Evolutionary conservation across 768 basidiomycete species (phyloP).

Genomic region (Leccinellum albellum): DNA sequence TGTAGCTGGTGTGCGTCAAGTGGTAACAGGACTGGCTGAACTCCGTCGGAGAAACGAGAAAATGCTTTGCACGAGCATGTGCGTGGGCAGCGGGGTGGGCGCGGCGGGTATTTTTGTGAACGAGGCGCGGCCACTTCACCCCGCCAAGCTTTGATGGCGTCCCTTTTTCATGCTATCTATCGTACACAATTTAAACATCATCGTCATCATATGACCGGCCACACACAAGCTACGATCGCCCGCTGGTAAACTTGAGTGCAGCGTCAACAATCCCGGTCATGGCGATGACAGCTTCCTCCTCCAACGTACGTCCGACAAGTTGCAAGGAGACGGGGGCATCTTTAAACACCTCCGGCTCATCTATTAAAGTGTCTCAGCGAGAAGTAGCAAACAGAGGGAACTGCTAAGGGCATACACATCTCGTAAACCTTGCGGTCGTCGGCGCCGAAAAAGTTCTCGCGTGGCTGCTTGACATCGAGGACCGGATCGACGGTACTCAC

Average conservation of each 20-base stretch:
- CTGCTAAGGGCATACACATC: slow-evolving; percentile 42
- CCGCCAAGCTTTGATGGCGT: slow-evolving; percentile 25
- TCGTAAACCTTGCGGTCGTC: slow-evolving; percentile 49
- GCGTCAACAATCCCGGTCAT: slow-evolving; percentile 64
- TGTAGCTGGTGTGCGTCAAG: slow-evolving; percentile 78
- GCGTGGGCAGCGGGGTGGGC: slow-evolving; percentile 86
- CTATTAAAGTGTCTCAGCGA: slow-evolving; percentile 30
- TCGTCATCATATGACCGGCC: neutral
- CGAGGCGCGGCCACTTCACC: slow-evolving; percentile 38
- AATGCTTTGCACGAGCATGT: slow-evolving; percentile 80
- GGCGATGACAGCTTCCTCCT: slow-evolving; percentile 71
- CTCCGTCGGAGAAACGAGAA: slow-evolving; percentile 64
- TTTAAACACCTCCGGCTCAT: slow-evolving; percentile 51
- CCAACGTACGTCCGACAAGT: slow-evolving; percentile 62
- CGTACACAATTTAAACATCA: neutral
- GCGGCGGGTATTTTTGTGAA: slow-evolving; percentile 80
- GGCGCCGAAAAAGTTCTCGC: slow-evolving; percentile 44
- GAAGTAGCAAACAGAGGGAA: neutral
- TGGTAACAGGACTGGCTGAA: slow-evolving; percentile 84
- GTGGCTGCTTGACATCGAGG: slow-evolving; percentile 46
- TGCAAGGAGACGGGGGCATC: slow-evolving; percentile 65
- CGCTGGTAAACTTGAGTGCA: slow-evolving; percentile 38
- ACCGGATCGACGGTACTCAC: slow-evolving; percentile 55
- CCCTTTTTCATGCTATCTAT: neutral
- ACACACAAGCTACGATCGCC: neutral